A percentile compares a stretch with the other conserved stretches of the same genome.
Evolutionary conservation across 306 rosid species (phyloP).

Genomic region (Lagenaria siceraria): DNA sequence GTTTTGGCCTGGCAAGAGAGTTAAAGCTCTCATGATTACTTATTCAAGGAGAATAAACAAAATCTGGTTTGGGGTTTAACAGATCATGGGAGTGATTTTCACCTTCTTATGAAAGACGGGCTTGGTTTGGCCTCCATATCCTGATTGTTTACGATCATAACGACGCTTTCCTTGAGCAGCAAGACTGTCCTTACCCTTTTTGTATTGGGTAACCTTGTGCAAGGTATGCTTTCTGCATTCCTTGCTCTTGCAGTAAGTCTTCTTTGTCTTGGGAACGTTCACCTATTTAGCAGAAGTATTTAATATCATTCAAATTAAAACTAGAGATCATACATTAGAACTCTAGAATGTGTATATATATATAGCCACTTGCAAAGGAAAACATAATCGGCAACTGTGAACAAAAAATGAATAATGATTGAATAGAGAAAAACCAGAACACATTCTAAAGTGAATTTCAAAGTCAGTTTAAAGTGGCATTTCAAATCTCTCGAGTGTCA

Average conservation of each 20-base stretch:
- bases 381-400: neutral
- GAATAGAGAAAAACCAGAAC: neutral
- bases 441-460: neutral
- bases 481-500: neutral
- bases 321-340: neutral
- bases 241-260: constrained; percentile 37
- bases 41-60: neutral
- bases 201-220: constrained; percentile 42
- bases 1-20: constrained; percentile 24
- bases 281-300: constrained; percentile 8
- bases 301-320: neutral
- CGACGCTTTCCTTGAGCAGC: constrained; percentile 42
- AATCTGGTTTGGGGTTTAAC: neutral
- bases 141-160: constrained; percentile 41
- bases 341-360: neutral
- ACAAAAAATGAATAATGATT: neutral
- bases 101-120: constrained; percentile 37
- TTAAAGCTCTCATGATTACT: neutral
- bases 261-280: constrained; percentile 39
- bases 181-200: constrained; percentile 35
- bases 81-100: neutral
- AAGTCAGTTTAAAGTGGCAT: neutral
- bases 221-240: constrained; percentile 40
- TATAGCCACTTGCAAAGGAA: neutral
- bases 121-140: constrained; percentile 41